These are phyloP conservation scores for Hygrophorus pudorinus DNA, from an alignment of 768 basidiomycete species.

Conservation along the genomic window DNA sequence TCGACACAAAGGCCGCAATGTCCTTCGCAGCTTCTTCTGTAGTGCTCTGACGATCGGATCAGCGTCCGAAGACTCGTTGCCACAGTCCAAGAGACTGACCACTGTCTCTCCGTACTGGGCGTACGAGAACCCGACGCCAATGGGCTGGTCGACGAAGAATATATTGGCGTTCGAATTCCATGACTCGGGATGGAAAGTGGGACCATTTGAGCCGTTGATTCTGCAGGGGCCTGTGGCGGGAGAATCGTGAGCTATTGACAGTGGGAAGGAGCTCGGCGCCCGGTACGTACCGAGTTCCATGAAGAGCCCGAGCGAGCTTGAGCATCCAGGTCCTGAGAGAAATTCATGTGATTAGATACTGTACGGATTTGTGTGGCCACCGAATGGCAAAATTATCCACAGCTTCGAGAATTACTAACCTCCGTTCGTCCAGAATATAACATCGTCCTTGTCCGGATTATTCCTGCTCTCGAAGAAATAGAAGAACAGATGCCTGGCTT, in stretches of 20 bases:
- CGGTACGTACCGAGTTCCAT: conserved; percentile 59
- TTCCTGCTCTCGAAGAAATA: conserved; percentile 48
- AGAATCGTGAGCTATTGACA: background rate
- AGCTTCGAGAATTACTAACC: conserved; percentile 22
- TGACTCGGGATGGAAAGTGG: conserved; percentile 45
- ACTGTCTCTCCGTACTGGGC: conserved; percentile 54
- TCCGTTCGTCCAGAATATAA: conserved; percentile 44
- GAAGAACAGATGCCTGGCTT: conserved; percentile 40
- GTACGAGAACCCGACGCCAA: conserved; percentile 54
- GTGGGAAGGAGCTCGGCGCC: background rate
- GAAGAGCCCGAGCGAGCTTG: conserved; percentile 48
- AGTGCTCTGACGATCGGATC: conserved; percentile 31
- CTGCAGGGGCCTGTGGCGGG: conserved; percentile 53
- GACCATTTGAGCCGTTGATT: conserved; percentile 38
- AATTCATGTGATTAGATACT: conserved; percentile 40
- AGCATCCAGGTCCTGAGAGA: conserved; percentile 32
- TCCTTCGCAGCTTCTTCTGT: conserved; percentile 62
- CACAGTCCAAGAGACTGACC: conserved; percentile 21
- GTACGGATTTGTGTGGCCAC: too few species aligned
- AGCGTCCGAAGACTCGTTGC: background rate
- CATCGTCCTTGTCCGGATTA: conserved; percentile 33
- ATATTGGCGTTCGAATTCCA: conserved; percentile 64
- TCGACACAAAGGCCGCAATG: conserved; percentile 57
- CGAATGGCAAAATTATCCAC: too few species aligned
- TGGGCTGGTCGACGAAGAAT: conserved; percentile 54